A percentile compares a stretch with the other conserved stretches of the same genome.
phyloP scores from a whole-genome alignment of 371 early-diverging fungal species.

The Zopfochytrium polystomum region DNA sequence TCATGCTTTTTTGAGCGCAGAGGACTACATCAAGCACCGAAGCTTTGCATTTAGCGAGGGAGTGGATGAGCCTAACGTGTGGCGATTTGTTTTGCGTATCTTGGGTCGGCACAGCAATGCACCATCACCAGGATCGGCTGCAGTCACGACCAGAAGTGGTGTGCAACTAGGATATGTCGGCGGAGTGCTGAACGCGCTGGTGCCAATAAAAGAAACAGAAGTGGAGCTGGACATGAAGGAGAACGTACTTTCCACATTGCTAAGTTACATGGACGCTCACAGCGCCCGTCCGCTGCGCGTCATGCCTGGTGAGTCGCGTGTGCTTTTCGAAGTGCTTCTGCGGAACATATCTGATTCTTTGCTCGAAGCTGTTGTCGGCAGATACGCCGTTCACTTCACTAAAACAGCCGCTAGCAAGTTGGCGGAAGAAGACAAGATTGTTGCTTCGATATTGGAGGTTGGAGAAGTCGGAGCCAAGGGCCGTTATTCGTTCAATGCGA shows the following conservation, averaged over 20 bases:
- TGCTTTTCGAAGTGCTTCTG: conserved; percentile 14
- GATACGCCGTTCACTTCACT: conserved; percentile 23
- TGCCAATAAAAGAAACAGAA: conserved; percentile 30
- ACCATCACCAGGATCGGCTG: conserved; percentile 3
- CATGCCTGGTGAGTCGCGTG: conserved; percentile 24
- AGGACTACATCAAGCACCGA: conserved; percentile 64
- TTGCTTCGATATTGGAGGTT: conserved; percentile 16
- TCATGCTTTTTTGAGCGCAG: conserved; percentile 62
- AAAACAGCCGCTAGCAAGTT: conserved; percentile 22
- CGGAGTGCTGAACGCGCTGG: conserved; percentile 16
- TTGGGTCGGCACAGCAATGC: conserved; percentile 25
- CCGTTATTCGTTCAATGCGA: conserved; percentile 16
- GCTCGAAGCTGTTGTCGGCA: conserved; percentile 6
- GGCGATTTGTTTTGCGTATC: conserved; percentile 47
- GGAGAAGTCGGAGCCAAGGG: conserved; percentile 10
- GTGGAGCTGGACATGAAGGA: conserved; percentile 38
- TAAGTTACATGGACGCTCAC: conserved; percentile 46
- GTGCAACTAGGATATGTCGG: conserved; percentile 14
- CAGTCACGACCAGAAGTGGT: background rate
- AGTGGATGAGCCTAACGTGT: conserved; percentile 48
- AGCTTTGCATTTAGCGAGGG: conserved; percentile 61
- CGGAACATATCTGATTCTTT: conserved; percentile 10
- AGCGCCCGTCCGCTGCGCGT: conserved; percentile 31
- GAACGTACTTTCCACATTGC: conserved; percentile 39
- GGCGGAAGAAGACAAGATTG: conserved; percentile 21